Evolutionary conservation across 768 basidiomycete species (phyloP).

Genomic region (Suillus paluster): DNA sequence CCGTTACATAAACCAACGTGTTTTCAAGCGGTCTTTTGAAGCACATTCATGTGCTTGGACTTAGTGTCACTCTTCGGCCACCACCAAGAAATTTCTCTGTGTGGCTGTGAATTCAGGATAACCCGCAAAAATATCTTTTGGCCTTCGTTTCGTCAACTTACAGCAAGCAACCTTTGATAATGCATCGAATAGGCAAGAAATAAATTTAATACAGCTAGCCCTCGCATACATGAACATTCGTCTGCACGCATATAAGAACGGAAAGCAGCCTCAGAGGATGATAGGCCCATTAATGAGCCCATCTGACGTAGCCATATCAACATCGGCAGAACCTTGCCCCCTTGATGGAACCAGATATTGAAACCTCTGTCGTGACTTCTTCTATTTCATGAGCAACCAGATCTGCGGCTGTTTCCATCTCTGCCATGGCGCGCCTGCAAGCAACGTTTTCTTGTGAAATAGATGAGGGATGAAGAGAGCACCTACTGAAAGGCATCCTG

Average conservation of each 20-base stretch:
- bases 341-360: slow-evolving; percentile 7
- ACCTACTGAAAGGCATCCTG: slow-evolving; percentile 66
- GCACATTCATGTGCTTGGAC: neutral
- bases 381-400: slow-evolving; percentile 9
- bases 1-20: slow-evolving; percentile 38
- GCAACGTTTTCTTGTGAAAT: neutral
- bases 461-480: neutral
- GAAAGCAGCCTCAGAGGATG: neutral
- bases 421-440: slow-evolving; percentile 46
- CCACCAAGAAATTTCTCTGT: neutral
- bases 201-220: neutral
- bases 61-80: neutral
- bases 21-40: slow-evolving; percentile 38
- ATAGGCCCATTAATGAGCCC: neutral
- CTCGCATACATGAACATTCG: neutral
- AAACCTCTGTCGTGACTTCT: slow-evolving; percentile 1
- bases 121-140: neutral
- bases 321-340: neutral
- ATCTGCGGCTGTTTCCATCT: slow-evolving; percentile 50
- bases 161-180: neutral
- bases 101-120: neutral
- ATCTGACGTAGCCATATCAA: neutral
- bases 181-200: neutral
- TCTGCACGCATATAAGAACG: neutral
- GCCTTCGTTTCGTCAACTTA: neutral